These are phyloP conservation scores for Butyriboletus loyo DNA, from an alignment of 768 basidiomycete genomes.

Conservation along the genomic window DNA sequence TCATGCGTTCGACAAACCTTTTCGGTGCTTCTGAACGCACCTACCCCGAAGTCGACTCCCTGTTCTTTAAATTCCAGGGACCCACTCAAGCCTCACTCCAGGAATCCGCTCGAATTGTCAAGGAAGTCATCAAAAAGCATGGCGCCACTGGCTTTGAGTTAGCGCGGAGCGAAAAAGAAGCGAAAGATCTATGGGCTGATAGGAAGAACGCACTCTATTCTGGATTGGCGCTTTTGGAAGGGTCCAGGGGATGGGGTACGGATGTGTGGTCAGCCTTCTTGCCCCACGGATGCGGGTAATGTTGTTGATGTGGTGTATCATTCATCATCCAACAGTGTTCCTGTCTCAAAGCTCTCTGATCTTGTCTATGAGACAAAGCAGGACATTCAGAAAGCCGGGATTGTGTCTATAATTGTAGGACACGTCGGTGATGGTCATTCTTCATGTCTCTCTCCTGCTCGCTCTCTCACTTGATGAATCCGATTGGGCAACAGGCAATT, in stretches of 20 bases:
- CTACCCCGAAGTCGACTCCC: conserved; percentile 62
- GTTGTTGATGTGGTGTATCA: background rate
- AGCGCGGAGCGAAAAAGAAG: conserved; percentile 62
- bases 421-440: conserved; percentile 69
- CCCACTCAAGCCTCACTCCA: conserved; percentile 54
- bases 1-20: conserved; percentile 61
- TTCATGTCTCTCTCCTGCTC: conserved; percentile 23
- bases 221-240: conserved; percentile 54
- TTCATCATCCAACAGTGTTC: conserved; percentile 40
- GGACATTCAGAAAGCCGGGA: conserved; percentile 55
- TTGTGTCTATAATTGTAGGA: conserved; percentile 66
- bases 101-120: conserved; percentile 59
- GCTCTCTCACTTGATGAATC: background rate
- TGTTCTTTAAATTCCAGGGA: conserved; percentile 90
- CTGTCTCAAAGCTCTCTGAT: conserved; percentile 61
- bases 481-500: conserved; percentile 37
- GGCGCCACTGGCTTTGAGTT: conserved; percentile 67
- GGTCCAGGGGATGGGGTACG: conserved; percentile 61
- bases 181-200: conserved; percentile 69
- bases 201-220: conserved; percentile 65
- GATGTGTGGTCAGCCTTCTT: conserved; percentile 61
- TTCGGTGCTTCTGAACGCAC: conserved; percentile 50
- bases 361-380: conserved; percentile 68
- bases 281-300: background rate
- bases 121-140: conserved; percentile 56